Conservation (phyloP, 768 basidiomycete species). For the Cytidiella melzeri region DNA sequence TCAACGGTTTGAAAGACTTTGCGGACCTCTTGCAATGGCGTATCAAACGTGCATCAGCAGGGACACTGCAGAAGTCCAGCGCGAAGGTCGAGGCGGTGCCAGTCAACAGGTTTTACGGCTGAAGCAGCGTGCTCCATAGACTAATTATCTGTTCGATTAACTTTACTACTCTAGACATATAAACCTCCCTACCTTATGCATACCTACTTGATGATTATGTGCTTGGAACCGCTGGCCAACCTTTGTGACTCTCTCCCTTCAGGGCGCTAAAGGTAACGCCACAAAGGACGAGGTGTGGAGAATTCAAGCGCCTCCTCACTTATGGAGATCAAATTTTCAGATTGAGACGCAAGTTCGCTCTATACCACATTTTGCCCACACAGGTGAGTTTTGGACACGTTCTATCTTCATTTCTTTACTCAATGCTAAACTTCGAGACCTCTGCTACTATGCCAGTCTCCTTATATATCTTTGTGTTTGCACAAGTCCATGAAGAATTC, state of each 20-base stretch:
- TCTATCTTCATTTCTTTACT: too few species aligned
- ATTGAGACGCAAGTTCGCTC: too few species aligned
- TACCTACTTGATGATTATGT: too few species aligned
- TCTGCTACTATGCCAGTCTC: too few species aligned
- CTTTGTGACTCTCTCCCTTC: too few species aligned
- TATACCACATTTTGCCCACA: not conserved
- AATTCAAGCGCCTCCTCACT: not conserved
- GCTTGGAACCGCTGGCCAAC: too few species aligned
- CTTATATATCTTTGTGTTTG: constrained; percentile 65
- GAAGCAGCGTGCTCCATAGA: not conserved
- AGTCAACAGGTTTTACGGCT: not conserved
- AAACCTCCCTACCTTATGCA: not conserved
- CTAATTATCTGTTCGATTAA: not conserved
- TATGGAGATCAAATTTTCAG: too few species aligned
- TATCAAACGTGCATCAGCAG: constrained; percentile 21
- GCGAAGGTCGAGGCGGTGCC: not conserved
- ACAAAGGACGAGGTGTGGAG: not conserved
- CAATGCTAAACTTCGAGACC: too few species aligned
- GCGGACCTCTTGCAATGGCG: constrained; percentile 59
- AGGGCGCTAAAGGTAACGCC: too few species aligned
- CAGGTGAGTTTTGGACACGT: not conserved
- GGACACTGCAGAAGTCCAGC: not conserved
- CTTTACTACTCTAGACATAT: not conserved
- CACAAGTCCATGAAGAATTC: constrained; percentile 77
- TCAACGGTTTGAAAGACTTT: constrained; percentile 52